Evolutionary conservation across 768 basidiomycete genomes (phyloP), one percentile per base, ranked within the genome.

Genomic region (Sutorius australiensis): DNA sequence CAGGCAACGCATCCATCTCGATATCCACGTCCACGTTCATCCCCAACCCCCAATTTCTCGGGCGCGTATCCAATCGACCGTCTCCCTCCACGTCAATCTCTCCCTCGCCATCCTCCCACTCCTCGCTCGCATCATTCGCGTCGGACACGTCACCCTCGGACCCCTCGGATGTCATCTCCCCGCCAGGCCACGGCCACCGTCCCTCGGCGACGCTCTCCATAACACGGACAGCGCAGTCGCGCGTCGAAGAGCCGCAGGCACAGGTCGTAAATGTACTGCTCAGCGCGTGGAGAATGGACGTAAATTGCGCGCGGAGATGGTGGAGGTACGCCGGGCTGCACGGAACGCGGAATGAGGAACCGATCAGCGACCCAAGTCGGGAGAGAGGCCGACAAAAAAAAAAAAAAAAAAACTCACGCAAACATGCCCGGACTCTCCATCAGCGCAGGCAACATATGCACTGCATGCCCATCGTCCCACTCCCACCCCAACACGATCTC

Each of bases 401-500:
- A 19, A 16, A 6, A 37, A 47, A 51, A 44, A 61, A 57, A 33
- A 19, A 80, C 80, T 71, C 68, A 85, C 85, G 78, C 74, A 60
- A 84, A 83, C 51, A 78, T 61, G 53, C 76, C 70, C 5, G 84
- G 81, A 5, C 77, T 69, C 60, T 82, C 72, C 52, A 90, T 73
- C 46, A 89, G 69, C 8, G 83, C 82, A n/a, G 83, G 88, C 1
- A 92, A 73, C 55, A 77, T 73, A 68, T 95, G 94, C 0, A 95
- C 81, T 1, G 86, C 84, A 64, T 92, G 89, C 2, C 83, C 84
- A 62, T 98, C 95, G 61, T 98, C 94, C 95, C 95, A 98, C 66
- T 97, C 93, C 93, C 95, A 98, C 0, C 88, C 89, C 0, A 98
- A 71, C 0, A 94, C 83, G 17, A 98, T 80, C 71, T 98, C 95